Evolutionary conservation across 1,284 basidiomycete species (phyloP).

Genomic region (Ceratobasidium theobromae): DNA sequence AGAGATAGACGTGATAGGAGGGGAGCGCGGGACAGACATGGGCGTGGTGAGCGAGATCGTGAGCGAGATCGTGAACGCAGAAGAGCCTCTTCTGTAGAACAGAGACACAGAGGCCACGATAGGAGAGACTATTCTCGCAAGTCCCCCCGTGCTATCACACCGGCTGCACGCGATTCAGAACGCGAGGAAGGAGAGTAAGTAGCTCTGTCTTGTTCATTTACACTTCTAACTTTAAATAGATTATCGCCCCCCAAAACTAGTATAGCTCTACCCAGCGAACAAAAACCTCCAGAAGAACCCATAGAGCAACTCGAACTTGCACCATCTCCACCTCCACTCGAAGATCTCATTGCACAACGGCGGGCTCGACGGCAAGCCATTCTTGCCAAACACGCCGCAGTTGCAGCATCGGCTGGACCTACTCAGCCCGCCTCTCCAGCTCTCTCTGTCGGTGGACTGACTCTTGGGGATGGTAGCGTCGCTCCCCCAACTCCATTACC

Average conservation of each 20-base stretch:
- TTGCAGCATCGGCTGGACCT: constrained; percentile 50
- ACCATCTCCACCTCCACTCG: constrained; percentile 40
- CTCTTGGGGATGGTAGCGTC: background rate
- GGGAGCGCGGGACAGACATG: constrained; percentile 38
- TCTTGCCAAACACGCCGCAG: constrained; percentile 73
- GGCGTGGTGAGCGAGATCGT: constrained; percentile 43
- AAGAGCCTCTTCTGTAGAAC: constrained; percentile 36
- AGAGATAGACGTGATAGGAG: constrained; percentile 42
- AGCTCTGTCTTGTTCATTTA: background rate
- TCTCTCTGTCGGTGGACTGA: background rate
- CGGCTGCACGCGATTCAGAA: constrained; percentile 36
- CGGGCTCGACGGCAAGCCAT: constrained; percentile 81
- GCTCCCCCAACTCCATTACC: constrained; percentile 62
- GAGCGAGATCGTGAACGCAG: constrained; percentile 37
- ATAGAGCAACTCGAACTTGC: constrained; percentile 62
- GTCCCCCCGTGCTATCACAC: constrained; percentile 29
- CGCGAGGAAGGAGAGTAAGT: constrained; percentile 41
- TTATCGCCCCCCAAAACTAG: constrained; percentile 36
- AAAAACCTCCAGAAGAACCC: constrained; percentile 37
- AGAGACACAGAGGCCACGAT: constrained; percentile 40
- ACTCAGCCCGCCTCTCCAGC: constrained; percentile 51
- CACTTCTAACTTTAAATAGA: constrained; percentile 7
- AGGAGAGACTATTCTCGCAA: constrained; percentile 38
- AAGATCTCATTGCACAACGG: constrained; percentile 65
- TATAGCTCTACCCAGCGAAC: constrained; percentile 34